These are phyloP conservation scores for Eragrostis tef DNA, from an alignment of 202 grass and related monocot species.

Conservation along the genomic window DNA sequence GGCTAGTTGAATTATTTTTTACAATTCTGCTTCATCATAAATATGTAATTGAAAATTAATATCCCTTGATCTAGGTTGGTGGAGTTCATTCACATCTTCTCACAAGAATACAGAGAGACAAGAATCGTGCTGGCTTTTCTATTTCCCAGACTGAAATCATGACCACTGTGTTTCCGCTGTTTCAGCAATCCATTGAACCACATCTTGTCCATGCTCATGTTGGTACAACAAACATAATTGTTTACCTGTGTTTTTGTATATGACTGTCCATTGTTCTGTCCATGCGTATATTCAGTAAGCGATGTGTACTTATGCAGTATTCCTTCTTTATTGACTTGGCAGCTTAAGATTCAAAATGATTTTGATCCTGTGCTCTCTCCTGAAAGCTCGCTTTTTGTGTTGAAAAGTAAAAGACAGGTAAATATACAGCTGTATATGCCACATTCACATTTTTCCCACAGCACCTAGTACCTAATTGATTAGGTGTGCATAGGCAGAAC, in stretches of 20 bases:
- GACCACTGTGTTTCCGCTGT: slow-evolving; percentile 93
- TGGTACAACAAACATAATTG: slow-evolving; percentile 74
- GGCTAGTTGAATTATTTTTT: slow-evolving; percentile 21
- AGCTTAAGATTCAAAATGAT: slow-evolving; percentile 99
- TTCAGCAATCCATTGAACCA: slow-evolving; percentile 97
- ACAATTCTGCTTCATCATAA: slow-evolving; percentile 23
- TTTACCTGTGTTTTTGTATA: slow-evolving; percentile 33
- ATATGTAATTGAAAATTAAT: slow-evolving; percentile 44
- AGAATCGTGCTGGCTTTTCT: slow-evolving; percentile 76
- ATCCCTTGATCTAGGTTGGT: slow-evolving; percentile 67
- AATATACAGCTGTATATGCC: slow-evolving; percentile 40
- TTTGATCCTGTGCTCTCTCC: slow-evolving; percentile 98
- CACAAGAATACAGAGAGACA: slow-evolving; percentile 95
- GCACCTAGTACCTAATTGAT: slow-evolving; percentile 11
- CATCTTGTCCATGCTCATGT: slow-evolving; percentile 99
- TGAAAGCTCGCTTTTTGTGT: slow-evolving; percentile 95
- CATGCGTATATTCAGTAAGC: slow-evolving; percentile 9
- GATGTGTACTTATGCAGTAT: slow-evolving; percentile 40
- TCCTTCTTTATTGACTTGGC: slow-evolving; percentile 42
- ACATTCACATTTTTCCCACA: slow-evolving; percentile 6
- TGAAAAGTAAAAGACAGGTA: slow-evolving; percentile 96
- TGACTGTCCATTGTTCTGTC: background rate
- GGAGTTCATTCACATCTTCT: slow-evolving; percentile 98
- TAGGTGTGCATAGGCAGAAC: background rate
- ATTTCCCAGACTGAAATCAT: slow-evolving; percentile 97